Percentiles rank a stretch among this genome's conserved stretches.
Evolutionary conservation across 2,329 filamentous ascomycete species (phyloP).

Genomic region (Capronia coronata): DNA sequence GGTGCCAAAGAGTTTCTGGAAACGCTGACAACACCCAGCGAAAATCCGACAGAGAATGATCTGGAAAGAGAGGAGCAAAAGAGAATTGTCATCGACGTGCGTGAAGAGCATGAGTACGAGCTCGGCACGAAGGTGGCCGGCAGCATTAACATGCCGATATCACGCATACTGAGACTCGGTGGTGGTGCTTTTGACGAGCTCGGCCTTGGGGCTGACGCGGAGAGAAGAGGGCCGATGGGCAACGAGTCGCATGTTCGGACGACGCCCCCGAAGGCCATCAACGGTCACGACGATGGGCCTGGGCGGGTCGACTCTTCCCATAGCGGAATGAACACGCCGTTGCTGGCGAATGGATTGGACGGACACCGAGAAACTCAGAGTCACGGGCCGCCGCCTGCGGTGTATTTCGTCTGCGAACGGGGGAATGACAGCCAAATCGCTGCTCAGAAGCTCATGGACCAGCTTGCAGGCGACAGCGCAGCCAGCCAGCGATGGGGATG

Average conservation of each 20-base stretch:
- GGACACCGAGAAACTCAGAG: background rate
- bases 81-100: conserved; percentile 63
- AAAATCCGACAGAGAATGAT: background rate
- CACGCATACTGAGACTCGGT: conserved; percentile 34
- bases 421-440: conserved; percentile 46
- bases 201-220: background rate
- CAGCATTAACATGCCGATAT: conserved; percentile 57
- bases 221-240: conserved; percentile 1
- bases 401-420: conserved; percentile 44
- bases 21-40: background rate
- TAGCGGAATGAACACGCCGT: background rate
- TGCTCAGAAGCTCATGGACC: conserved; percentile 38
- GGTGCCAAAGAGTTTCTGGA: conserved; percentile 55
- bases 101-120: conserved; percentile 77
- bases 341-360: background rate
- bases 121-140: conserved; percentile 65
- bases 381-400: conserved; percentile 2
- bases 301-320: no score
- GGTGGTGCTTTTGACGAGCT: conserved; percentile 16
- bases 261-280: background rate
- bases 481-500: conserved; percentile 13
- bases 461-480: conserved; percentile 14
- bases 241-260: conserved; percentile 1
- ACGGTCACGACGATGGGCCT: background rate
- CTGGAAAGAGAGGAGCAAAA: conserved; percentile 21